phyloP scores from a whole-genome alignment of 208 protist genomes.

The Porcisia hertigi region DNA sequence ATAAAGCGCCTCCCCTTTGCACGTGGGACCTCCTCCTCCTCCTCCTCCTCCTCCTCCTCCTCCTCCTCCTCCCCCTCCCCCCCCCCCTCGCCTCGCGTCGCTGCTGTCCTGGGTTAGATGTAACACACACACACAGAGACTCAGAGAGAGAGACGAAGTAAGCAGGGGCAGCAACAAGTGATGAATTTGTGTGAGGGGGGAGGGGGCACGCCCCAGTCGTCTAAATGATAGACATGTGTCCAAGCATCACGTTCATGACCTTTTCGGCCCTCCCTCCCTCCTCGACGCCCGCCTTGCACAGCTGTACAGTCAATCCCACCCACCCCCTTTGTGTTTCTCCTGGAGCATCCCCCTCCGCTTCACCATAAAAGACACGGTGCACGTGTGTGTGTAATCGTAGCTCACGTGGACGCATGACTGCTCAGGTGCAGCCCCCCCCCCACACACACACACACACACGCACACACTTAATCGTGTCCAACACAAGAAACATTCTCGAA shows the following conservation, averaged over 20 bases:
- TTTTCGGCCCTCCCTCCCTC: background rate
- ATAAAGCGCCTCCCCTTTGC: too few species aligned
- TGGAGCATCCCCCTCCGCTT: background rate
- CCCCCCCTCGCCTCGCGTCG: background rate
- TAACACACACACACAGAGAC: too few species aligned
- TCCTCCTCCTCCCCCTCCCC: background rate
- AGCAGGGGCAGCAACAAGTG: too few species aligned
- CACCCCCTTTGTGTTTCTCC: background rate
- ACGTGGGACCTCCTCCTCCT: background rate
- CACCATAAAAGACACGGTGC: background rate
- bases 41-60: background rate
- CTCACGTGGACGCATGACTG: background rate
- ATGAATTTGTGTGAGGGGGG: background rate
- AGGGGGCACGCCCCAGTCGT: background rate
- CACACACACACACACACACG: conserved; percentile 2
- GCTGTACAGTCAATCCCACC: background rate
- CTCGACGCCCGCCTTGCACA: background rate
- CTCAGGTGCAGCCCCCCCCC: background rate
- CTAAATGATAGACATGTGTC: background rate
- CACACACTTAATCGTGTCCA: background rate
- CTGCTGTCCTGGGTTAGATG: too few species aligned
- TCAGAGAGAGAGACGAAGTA: too few species aligned
- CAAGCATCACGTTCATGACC: background rate
- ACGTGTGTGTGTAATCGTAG: background rate
- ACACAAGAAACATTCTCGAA: background rate